These are phyloP conservation scores for Lasiosphaeria ovina DNA, from an alignment of 495 filamentous ascomycete genomes.

Conservation along the genomic window DNA sequence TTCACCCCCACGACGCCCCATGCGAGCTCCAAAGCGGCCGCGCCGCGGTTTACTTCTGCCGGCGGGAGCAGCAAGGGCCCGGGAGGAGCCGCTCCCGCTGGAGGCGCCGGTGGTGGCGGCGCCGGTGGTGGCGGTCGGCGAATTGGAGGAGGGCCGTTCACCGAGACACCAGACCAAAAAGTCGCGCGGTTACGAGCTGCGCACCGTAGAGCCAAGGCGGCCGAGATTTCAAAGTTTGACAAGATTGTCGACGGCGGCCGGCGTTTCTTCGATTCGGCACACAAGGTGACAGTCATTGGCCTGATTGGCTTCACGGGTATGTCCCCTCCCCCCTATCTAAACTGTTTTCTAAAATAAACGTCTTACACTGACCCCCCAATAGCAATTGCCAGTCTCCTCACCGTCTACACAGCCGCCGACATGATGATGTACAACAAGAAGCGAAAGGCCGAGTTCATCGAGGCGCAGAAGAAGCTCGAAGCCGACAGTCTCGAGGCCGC, in stretches of 20 bases:
- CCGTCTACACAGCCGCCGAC: slow-evolving; percentile 77
- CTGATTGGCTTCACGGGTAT: slow-evolving; percentile 80
- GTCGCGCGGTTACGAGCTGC: slow-evolving; percentile 82
- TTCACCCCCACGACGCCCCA: slow-evolving; percentile 93
- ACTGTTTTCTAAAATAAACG: background rate
- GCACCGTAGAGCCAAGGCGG: slow-evolving; percentile 65
- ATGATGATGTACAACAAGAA: slow-evolving; percentile 84
- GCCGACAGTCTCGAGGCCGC: slow-evolving; percentile 52
- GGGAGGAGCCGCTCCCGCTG: background rate
- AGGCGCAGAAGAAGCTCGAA: slow-evolving; percentile 58
- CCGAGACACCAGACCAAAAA: slow-evolving; percentile 86
- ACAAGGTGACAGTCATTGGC: slow-evolving; percentile 69
- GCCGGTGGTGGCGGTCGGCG: slow-evolving; percentile 14
- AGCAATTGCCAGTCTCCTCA: slow-evolving; percentile 73
- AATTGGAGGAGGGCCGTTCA: slow-evolving; percentile 16
- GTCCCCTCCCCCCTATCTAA: slow-evolving; percentile 14
- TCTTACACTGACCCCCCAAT: background rate
- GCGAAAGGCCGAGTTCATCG: slow-evolving; percentile 62
- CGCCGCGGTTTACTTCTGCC: slow-evolving; percentile 60
- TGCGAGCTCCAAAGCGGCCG: slow-evolving; percentile 65
- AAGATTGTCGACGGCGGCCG: slow-evolving; percentile 64
- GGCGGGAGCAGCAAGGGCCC: slow-evolving; percentile 39
- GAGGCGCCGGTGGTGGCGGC: slow-evolving; percentile 24
- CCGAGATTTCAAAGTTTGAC: slow-evolving; percentile 66
- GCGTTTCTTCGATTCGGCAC: slow-evolving; percentile 76